Conservation (phyloP, 1,139 yeast genomes). For the Debaryomycetaceae sp. region DNA sequence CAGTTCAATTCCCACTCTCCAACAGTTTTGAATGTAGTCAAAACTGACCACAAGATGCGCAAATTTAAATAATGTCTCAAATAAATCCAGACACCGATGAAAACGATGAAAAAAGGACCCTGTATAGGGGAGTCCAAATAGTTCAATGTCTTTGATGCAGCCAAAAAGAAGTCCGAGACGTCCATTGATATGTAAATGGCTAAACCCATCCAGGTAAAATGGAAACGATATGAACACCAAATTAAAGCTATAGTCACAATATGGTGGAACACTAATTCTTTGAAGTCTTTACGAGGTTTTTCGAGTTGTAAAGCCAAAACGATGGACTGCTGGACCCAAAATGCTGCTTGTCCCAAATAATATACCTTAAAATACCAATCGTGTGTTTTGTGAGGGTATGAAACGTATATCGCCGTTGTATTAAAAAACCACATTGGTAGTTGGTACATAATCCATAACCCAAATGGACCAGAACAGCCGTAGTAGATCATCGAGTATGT, state of each 20-base stretch:
- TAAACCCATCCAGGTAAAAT: slow-evolving; percentile 93
- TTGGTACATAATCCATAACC: slow-evolving; percentile 81
- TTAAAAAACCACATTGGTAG: slow-evolving; percentile 87
- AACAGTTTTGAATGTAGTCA: slow-evolving; percentile 80
- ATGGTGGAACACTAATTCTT: slow-evolving; percentile 90
- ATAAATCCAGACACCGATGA: slow-evolving; percentile 77
- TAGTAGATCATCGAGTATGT: slow-evolving; percentile 80
- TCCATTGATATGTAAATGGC: slow-evolving; percentile 95
- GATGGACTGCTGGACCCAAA: slow-evolving; percentile 95
- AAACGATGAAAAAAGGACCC: slow-evolving; percentile 64
- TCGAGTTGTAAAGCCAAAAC: slow-evolving; percentile 81
- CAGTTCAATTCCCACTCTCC: slow-evolving; percentile 82
- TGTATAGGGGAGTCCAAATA: slow-evolving; percentile 68
- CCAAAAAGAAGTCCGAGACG: slow-evolving; percentile 83
- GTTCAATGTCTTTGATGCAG: slow-evolving; percentile 78
- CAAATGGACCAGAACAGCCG: slow-evolving; percentile 79
- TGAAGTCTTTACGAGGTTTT: slow-evolving; percentile 90
- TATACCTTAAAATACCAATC: slow-evolving; percentile 70
- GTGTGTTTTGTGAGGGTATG: slow-evolving; percentile 82
- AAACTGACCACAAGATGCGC: slow-evolving; percentile 78
- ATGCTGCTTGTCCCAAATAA: slow-evolving; percentile 90
- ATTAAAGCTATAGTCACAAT: slow-evolving; percentile 86
- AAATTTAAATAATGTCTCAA: slow-evolving; percentile 83
- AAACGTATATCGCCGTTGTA: slow-evolving; percentile 72
- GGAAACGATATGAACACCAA: slow-evolving; percentile 88